Evolutionary conservation across 1,139 yeast genomes (phyloP).

Genomic region (Schwanniomyces etchellsii): DNA sequence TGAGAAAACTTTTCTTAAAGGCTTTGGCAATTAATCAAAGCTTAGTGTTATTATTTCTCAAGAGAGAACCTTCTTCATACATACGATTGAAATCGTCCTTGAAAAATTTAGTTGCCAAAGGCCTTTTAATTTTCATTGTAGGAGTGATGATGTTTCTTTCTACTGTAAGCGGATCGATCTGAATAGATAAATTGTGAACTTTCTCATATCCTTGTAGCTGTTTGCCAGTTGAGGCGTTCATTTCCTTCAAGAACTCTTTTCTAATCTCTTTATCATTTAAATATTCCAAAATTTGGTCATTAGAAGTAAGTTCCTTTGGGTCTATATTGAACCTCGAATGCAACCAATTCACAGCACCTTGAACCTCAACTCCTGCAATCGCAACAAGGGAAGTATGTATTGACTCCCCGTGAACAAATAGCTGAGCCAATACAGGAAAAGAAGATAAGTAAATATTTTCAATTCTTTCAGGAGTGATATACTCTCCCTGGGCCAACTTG

Average conservation of each 20-base stretch:
- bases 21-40: slow-evolving; percentile 2
- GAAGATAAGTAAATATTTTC: slow-evolving; percentile 32
- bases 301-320: slow-evolving; percentile 9
- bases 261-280: slow-evolving; percentile 26
- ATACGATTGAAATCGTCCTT: slow-evolving; percentile 41
- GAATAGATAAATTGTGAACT: slow-evolving; percentile 54
- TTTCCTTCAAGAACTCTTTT: slow-evolving; percentile 19
- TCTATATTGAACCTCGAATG: slow-evolving; percentile 12
- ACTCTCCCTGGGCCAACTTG: slow-evolving; percentile 42
- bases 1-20: neutral
- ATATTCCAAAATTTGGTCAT: slow-evolving; percentile 21
- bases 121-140: slow-evolving; percentile 67
- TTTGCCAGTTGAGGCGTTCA: slow-evolving; percentile 19
- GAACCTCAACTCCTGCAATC: slow-evolving; percentile 48
- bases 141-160: slow-evolving; percentile 69
- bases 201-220: slow-evolving; percentile 51
- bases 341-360: slow-evolving; percentile 10
- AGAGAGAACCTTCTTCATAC: slow-evolving; percentile 52
- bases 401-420: slow-evolving; percentile 57
- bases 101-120: slow-evolving; percentile 50
- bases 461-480: slow-evolving; percentile 37
- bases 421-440: slow-evolving; percentile 28
- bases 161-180: slow-evolving; percentile 60
- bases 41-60: slow-evolving; percentile 3
- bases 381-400: slow-evolving; percentile 56